Conservation (phyloP, 331 rosid species). For the Cydonia oblonga region DNA sequence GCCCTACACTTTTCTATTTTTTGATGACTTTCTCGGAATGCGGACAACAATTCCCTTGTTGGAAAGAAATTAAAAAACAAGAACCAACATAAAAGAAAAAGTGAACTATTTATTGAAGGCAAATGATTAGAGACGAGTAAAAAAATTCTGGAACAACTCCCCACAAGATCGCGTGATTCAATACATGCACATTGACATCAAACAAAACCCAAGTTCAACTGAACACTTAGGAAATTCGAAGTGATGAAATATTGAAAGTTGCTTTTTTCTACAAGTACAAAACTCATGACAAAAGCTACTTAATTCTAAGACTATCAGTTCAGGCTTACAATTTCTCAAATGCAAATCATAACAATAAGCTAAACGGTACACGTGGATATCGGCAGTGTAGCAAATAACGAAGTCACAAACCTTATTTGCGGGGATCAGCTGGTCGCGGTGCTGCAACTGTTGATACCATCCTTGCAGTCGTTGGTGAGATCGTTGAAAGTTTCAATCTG, state of each 20-base stretch:
- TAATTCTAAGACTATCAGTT: constrained; percentile 17
- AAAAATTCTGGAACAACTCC: background rate
- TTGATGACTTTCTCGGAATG: too few relatives aligned
- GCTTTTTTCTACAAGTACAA: constrained; percentile 32
- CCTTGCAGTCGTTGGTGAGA: constrained; percentile 91
- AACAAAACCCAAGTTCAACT: background rate
- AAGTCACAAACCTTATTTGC: constrained; percentile 14
- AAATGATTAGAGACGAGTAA: too few relatives aligned
- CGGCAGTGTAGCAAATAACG: constrained; percentile 15
- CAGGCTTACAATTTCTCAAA: constrained; percentile 42
- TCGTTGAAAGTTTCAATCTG: constrained; percentile 94
- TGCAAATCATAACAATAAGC: constrained; percentile 35
- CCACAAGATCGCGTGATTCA: background rate
- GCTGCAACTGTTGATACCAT: constrained; percentile 77
- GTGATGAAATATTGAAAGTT: constrained; percentile 14
- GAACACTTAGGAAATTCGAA: constrained; percentile 8
- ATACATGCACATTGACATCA: background rate
- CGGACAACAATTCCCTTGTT: too few relatives aligned
- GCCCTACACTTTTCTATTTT: too few relatives aligned
- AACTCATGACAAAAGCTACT: constrained; percentile 30
- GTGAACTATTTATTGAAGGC: background rate
- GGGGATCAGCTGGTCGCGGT: constrained; percentile 42
- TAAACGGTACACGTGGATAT: constrained; percentile 22
- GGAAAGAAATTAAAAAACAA: too few relatives aligned
- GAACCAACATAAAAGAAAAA: too few relatives aligned